Conservation (phyloP, 352 stramenopile genomes). For the Pythium aquatile region DNA sequence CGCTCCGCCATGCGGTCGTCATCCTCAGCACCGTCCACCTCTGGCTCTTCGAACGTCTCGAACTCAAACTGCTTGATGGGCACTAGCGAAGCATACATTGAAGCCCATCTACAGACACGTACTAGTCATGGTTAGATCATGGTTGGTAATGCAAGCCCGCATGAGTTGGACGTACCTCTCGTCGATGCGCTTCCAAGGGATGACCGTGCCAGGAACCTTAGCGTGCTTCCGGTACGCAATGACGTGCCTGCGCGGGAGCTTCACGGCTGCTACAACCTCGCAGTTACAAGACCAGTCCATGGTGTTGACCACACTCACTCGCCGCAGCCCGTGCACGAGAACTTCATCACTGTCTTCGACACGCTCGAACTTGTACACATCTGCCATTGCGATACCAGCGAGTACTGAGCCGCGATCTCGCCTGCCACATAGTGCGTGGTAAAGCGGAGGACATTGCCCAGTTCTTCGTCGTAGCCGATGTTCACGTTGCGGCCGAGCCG, state of each 20-base stretch:
- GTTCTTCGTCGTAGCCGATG: constrained; percentile 27
- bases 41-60: not conserved
- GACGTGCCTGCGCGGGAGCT: constrained; percentile 23
- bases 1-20: not conserved
- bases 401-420: constrained; percentile 23
- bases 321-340: not conserved
- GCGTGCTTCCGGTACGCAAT: constrained; percentile 24
- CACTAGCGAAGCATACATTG: not conserved
- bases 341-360: not conserved
- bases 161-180: constrained; percentile 2
- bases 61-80: not conserved
- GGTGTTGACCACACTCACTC: not conserved
- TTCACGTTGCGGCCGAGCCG: constrained; percentile 3
- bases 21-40: not conserved
- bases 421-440: constrained; percentile 25
- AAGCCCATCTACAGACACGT: constrained; percentile 8
- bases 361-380: constrained; percentile 10
- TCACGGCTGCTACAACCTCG: constrained; percentile 18
- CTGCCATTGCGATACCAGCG: constrained; percentile 6
- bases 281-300: constrained; percentile 22
- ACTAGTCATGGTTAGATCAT: not conserved
- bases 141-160: not conserved
- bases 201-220: not conserved
- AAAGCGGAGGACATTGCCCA: constrained; percentile 19
- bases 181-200: constrained; percentile 6